Conservation (phyloP, 495 filamentous ascomycete species). For the Penicillium soppii region DNA sequence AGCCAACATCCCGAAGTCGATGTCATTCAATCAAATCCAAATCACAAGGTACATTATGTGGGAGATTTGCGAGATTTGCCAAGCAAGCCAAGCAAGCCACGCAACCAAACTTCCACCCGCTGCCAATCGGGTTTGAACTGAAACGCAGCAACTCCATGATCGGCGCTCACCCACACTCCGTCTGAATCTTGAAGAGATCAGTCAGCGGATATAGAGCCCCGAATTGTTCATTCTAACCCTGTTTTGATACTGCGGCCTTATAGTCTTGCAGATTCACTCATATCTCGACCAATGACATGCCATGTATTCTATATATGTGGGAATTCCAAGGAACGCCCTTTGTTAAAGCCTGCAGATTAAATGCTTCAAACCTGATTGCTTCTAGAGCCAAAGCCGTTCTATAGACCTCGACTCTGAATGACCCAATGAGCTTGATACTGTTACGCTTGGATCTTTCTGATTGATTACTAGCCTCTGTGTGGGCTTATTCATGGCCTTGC, state of each 20-base stretch:
- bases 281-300: not conserved
- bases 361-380: not conserved
- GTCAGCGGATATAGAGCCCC: not conserved
- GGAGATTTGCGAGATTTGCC: not conserved
- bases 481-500: not conserved
- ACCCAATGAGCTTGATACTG: not conserved
- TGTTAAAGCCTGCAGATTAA: not conserved
- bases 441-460: not conserved
- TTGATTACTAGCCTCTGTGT: not conserved
- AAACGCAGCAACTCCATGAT: not conserved
- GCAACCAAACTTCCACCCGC: not conserved
- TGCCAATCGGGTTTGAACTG: not conserved
- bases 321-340: not conserved
- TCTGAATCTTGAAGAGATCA: not conserved
- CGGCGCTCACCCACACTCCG: not conserved
- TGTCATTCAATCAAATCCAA: not conserved
- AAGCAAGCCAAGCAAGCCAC: not conserved
- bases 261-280: not conserved
- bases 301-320: not conserved
- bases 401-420: not conserved
- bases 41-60: not conserved
- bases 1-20: too few relatives aligned
- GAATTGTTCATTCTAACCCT: not conserved
- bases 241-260: not conserved
- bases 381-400: not conserved